Evolutionary conservation across 2,329 filamentous ascomycete species (phyloP).

Genomic region (Fusarium palustre): DNA sequence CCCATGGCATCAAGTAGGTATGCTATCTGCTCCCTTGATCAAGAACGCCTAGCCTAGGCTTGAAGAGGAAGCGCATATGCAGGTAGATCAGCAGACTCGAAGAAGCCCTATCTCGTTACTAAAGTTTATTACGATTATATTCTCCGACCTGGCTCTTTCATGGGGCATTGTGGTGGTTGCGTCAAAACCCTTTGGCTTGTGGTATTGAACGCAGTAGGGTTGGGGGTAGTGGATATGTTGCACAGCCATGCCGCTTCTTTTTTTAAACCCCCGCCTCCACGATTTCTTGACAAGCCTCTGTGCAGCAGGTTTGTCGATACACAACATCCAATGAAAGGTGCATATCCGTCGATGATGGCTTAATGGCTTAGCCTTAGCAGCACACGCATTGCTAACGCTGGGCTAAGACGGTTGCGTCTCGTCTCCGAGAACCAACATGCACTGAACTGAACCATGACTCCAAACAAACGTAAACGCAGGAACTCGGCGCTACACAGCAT

Average conservation of each 20-base stretch:
- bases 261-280: conserved; percentile 40
- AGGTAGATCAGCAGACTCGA: conserved; percentile 8
- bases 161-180: background rate
- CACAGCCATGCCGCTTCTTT: conserved; percentile 49
- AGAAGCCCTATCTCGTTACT: conserved; percentile 1
- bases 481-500: conserved; percentile 45
- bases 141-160: conserved; percentile 3
- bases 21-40: background rate
- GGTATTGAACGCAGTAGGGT: background rate
- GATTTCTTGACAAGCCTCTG: conserved; percentile 26
- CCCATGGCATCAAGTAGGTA: background rate
- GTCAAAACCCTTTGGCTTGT: conserved; percentile 4
- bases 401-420: conserved; percentile 39
- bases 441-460: conserved; percentile 37
- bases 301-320: conserved; percentile 23
- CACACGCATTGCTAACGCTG: background rate
- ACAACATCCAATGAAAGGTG: conserved; percentile 39
- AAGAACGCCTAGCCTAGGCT: conserved; percentile 28
- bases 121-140: conserved; percentile 7
- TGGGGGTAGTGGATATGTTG: conserved; percentile 29
- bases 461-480: conserved; percentile 34
- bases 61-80: conserved; percentile 4
- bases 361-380: conserved; percentile 13
- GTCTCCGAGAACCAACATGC: conserved; percentile 27
- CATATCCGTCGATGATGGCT: conserved; percentile 37